These are phyloP conservation scores for Penicillium vulpinum DNA, from an alignment of 2,329 filamentous ascomycete genomes.

Conservation along the genomic window DNA sequence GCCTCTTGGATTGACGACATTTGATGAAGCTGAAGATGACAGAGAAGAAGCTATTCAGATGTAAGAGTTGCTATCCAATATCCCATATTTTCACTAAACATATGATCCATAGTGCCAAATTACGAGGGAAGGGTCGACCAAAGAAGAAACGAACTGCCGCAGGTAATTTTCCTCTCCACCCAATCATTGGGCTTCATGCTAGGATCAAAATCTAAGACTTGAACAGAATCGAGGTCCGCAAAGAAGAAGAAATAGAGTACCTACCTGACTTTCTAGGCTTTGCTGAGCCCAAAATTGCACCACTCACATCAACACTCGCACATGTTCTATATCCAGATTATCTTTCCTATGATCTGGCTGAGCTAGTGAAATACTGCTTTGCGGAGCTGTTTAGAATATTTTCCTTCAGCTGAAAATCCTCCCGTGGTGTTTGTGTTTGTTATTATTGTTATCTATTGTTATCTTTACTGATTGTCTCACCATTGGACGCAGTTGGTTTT, in stretches of 20 bases:
- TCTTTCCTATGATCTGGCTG: background rate
- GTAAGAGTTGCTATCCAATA: slow-evolving; percentile 46
- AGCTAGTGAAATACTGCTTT: background rate
- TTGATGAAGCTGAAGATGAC: slow-evolving; percentile 77
- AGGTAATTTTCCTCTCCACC: slow-evolving; percentile 30
- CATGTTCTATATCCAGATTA: too few relatives aligned
- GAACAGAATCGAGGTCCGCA: slow-evolving; percentile 25
- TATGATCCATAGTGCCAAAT: slow-evolving; percentile 60
- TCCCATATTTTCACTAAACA: slow-evolving; percentile 2
- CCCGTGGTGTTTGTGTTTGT: too few relatives aligned
- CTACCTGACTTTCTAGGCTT: background rate
- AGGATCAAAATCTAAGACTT: background rate
- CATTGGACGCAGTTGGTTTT: background rate
- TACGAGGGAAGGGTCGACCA: slow-evolving; percentile 81
- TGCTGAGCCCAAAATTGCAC: background rate
- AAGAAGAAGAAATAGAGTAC: slow-evolving; percentile 29
- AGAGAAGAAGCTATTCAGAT: slow-evolving; percentile 64
- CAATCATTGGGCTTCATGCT: background rate
- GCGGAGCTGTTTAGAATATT: background rate
- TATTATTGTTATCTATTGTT: too few relatives aligned
- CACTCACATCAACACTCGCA: background rate
- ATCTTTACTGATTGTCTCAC: background rate
- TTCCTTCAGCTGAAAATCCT: background rate
- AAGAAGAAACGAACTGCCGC: slow-evolving; percentile 76
- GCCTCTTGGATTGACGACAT: slow-evolving; percentile 63